These are phyloP conservation scores for Leptographium flavum DNA, from an alignment of 2,329 filamentous ascomycete genomes.

Conservation along the genomic window DNA sequence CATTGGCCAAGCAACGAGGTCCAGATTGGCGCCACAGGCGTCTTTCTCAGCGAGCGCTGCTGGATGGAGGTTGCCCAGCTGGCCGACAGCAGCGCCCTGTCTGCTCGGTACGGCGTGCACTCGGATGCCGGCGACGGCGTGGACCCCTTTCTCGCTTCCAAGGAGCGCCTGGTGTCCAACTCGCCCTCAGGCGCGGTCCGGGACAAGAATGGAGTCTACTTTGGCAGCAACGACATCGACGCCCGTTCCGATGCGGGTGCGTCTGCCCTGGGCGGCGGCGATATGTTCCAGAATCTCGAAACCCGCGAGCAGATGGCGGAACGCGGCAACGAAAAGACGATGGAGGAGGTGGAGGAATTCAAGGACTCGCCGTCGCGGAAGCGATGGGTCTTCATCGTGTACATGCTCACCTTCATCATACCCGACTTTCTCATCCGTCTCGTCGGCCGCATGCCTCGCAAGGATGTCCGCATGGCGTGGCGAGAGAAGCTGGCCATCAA, in stretches of 20 bases:
- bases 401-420: constrained; percentile 69
- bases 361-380: constrained; percentile 67
- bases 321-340: constrained; percentile 78
- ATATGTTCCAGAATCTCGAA: constrained; percentile 97
- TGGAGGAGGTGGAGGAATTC: constrained; percentile 81
- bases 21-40: constrained; percentile 75
- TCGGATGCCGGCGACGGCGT: constrained; percentile 51
- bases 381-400: constrained; percentile 80
- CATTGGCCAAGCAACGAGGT: constrained; percentile 89
- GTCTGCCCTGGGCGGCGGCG: constrained; percentile 80
- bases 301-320: constrained; percentile 90
- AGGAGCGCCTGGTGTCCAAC: constrained; percentile 42
- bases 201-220: constrained; percentile 73
- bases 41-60: constrained; percentile 90
- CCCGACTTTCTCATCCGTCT: constrained; percentile 70
- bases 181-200: constrained; percentile 40
- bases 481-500: constrained; percentile 97
- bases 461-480: constrained; percentile 88
- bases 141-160: constrained; percentile 46
- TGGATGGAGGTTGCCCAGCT: constrained; percentile 84
- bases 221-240: constrained; percentile 65
- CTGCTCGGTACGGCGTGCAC: constrained; percentile 34
- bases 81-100: constrained; percentile 43
- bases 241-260: constrained; percentile 79
- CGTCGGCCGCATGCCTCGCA: constrained; percentile 75